Evolutionary conservation across 179 eudicot genomes (phyloP).

Genomic region (Vitellaria paradoxa): DNA sequence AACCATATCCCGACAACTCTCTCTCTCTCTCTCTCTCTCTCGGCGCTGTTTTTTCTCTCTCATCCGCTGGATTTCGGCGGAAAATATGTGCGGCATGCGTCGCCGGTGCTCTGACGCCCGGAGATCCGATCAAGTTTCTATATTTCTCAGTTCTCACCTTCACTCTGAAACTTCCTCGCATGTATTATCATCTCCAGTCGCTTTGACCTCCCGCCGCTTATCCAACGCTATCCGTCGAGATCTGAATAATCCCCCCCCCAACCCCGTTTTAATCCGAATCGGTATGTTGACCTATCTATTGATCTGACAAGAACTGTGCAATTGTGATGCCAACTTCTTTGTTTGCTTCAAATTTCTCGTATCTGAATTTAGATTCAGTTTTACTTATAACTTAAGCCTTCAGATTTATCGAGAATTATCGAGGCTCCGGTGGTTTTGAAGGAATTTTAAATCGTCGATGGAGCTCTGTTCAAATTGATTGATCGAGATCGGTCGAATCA

Average conservation of each 20-base stretch:
- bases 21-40: neutral
- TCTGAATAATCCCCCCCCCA: neutral
- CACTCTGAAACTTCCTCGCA: neutral
- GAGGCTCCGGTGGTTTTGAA: neutral
- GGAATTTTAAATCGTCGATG: neutral
- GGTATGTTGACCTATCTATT: neutral
- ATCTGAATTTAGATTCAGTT: no score
- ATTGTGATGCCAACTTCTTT: neutral
- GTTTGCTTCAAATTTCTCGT: neutral
- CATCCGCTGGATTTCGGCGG: neutral
- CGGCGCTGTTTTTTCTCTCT: neutral
- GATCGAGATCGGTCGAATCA: slow-evolving; percentile 6
- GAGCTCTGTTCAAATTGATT: slow-evolving; percentile 2
- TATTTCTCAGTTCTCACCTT: neutral
- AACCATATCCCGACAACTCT: neutral
- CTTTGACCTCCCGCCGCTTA: neutral
- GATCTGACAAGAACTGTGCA: neutral
- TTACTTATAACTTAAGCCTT: no score
- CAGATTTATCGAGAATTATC: neutral
- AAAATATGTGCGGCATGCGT: neutral
- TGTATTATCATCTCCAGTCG: neutral
- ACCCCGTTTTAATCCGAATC: neutral
- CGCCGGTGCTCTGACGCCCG: neutral
- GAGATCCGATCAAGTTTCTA: neutral
- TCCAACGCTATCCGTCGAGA: neutral